Conservation (phyloP, 805 yeast genomes). For the Blastobotrys parvus region DNA sequence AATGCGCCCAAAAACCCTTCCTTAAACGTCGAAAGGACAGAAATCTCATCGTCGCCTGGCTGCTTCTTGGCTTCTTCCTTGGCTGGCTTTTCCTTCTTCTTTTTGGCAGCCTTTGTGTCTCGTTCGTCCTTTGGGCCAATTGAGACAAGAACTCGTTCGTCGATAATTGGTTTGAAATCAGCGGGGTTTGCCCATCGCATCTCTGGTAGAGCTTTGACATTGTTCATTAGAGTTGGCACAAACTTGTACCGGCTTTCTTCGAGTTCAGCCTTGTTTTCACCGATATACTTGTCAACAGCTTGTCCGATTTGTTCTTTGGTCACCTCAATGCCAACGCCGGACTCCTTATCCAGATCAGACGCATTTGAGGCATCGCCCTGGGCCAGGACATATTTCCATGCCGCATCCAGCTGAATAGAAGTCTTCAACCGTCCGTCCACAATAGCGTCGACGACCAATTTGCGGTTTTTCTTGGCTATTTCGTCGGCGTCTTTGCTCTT, state of each 20-base stretch:
- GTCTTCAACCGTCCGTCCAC: constrained; percentile 55
- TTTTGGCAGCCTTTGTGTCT: constrained; percentile 72
- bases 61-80: constrained; percentile 10
- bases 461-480: constrained; percentile 37
- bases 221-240: constrained; percentile 70
- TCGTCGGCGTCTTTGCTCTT: constrained; percentile 50
- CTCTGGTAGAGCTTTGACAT: constrained; percentile 60
- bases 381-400: constrained; percentile 60
- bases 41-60: constrained; percentile 11
- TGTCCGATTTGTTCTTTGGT: constrained; percentile 55
- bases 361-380: constrained; percentile 29
- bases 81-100: constrained; percentile 36
- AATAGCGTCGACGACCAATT: constrained; percentile 52
- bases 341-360: constrained; percentile 48
- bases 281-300: constrained; percentile 53
- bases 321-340: constrained; percentile 73
- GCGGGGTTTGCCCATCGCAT: constrained; percentile 92
- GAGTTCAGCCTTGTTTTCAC: constrained; percentile 50
- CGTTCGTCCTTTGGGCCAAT: constrained; percentile 96
- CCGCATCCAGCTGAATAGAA: constrained; percentile 67
- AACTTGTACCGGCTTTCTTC: constrained; percentile 66
- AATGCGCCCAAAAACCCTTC: constrained; percentile 95
- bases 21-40: constrained; percentile 66
- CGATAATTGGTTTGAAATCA: constrained; percentile 79
- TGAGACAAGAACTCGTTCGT: constrained; percentile 57